Evolutionary conservation across 495 filamentous ascomycete species (phyloP).

Genomic region (Aspergillus leporis): DNA sequence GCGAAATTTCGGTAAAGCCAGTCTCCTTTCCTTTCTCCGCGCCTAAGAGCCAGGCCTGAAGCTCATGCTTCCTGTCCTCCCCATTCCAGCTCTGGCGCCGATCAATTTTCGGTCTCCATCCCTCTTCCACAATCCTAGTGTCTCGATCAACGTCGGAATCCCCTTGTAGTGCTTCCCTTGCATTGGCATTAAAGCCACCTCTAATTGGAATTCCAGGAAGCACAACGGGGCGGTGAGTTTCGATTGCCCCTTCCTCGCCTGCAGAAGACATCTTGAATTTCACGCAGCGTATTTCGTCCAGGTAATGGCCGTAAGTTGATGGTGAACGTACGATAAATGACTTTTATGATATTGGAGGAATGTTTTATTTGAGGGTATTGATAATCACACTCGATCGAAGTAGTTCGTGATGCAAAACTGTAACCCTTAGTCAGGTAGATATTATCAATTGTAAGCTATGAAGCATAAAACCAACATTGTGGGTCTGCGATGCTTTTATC

Average conservation of each 20-base stretch:
- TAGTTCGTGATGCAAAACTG: background rate
- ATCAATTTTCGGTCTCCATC: slow-evolving; percentile 30
- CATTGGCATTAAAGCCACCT: no score
- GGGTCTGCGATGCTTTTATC: background rate
- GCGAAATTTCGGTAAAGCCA: slow-evolving; percentile 32
- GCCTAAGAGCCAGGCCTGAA: slow-evolving; percentile 32
- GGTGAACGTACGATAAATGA: background rate
- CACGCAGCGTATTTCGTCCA: no score
- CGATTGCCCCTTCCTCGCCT: background rate
- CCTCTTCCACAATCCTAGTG: slow-evolving; percentile 7
- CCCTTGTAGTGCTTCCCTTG: background rate
- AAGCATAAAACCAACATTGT: background rate
- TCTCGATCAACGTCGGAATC: background rate
- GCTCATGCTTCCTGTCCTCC: slow-evolving; percentile 37
- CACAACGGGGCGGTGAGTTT: background rate
- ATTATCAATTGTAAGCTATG: background rate
- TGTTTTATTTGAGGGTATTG: background rate
- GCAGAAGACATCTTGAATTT: background rate
- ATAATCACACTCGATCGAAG: background rate
- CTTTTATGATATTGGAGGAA: background rate
- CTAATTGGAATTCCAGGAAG: background rate
- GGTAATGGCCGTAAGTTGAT: background rate
- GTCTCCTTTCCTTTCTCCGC: slow-evolving; percentile 26
- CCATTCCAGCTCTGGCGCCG: slow-evolving; percentile 38
- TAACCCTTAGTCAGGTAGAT: background rate